phyloP scores from a whole-genome alignment of 441 rosid genomes.

The Corymbia calophylla region DNA sequence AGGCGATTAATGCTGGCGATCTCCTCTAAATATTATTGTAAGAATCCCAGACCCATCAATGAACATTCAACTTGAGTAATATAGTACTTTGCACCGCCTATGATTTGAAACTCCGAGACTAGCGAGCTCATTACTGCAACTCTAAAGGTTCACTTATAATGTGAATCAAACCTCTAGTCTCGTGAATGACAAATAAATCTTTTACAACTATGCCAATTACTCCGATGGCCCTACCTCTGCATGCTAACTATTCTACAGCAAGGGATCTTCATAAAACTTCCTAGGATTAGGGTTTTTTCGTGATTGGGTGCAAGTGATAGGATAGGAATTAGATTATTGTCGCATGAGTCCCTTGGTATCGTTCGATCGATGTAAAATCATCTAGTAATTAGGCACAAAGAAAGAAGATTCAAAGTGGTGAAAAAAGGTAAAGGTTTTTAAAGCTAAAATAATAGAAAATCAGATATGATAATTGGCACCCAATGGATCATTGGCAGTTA shows the following conservation, averaged over 20 bases:
- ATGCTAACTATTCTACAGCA: neutral
- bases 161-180: accelerated
- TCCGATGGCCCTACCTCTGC: neutral
- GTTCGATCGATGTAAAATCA: too few relatives aligned
- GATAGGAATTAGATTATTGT: too few relatives aligned
- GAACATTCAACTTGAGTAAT: neutral
- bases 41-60: neutral
- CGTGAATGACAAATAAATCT: accelerated
- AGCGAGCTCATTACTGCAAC: neutral
- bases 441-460: too few relatives aligned
- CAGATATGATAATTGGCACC: too few relatives aligned
- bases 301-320: neutral
- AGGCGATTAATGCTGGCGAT: neutral
- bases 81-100: neutral
- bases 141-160: accelerated
- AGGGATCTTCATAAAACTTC: neutral
- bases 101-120: accelerated
- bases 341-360: too few relatives aligned
- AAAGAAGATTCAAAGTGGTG: too few relatives aligned
- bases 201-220: neutral
- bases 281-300: neutral
- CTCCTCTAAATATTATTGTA: neutral
- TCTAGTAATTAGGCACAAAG: too few relatives aligned
- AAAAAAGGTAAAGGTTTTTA: too few relatives aligned
- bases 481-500: too few relatives aligned